Conservation (phyloP, 1,284 basidiomycete genomes). For the Rhodotorula glutinis region DNA sequence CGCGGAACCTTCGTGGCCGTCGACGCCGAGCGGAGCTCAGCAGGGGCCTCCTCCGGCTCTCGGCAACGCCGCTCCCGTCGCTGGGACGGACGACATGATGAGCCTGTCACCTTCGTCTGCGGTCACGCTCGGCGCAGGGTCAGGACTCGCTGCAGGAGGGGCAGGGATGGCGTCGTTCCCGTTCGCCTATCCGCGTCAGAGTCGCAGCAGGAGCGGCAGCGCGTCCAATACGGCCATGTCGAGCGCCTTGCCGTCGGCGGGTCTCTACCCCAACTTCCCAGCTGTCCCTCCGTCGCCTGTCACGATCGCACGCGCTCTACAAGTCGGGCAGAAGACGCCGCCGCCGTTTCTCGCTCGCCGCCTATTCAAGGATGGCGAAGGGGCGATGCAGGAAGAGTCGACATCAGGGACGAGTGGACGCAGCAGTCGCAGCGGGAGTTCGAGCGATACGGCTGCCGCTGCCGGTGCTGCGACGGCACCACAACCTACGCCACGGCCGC, state of each 20-base stretch:
- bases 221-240: constrained; percentile 1
- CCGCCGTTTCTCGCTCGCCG: constrained; percentile 34
- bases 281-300: constrained; percentile 31
- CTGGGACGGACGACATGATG: constrained; percentile 4
- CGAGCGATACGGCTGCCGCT: constrained; percentile 9
- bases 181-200: constrained; percentile 2
- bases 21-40: not conserved
- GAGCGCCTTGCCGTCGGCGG: not conserved
- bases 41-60: not conserved
- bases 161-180: no score
- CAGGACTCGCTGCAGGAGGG: no score
- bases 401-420: constrained; percentile 10
- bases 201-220: constrained; percentile 17
- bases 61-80: not conserved
- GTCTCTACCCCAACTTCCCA: not conserved
- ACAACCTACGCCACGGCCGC: not conserved
- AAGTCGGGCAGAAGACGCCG: constrained; percentile 29
- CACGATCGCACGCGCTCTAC: constrained; percentile 26
- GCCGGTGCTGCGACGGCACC: not conserved
- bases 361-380: constrained; percentile 32
- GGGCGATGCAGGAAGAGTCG: constrained; percentile 11
- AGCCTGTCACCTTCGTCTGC: constrained; percentile 16
- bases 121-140: no score
- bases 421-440: constrained; percentile 23
- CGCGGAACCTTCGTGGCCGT: not conserved